Evolutionary conservation across 129 eudicot species (phyloP).

Genomic region (Lactuca sativa): DNA sequence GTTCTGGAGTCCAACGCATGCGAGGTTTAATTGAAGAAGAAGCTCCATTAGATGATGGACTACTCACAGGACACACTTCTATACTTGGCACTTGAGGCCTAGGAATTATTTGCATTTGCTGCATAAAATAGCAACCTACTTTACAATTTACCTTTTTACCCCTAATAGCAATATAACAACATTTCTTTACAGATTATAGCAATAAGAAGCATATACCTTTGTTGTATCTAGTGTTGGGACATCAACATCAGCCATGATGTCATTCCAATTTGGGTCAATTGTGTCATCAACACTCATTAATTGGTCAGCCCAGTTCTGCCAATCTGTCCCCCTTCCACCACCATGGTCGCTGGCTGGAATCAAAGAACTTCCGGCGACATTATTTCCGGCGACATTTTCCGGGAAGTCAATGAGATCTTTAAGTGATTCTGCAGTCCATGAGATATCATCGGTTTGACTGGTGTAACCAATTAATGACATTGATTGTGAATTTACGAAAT

Average conservation of each 20-base stretch:
- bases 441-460: slow-evolving; percentile 34
- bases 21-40: slow-evolving; percentile 50
- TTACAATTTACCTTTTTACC: not conserved
- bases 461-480: slow-evolving; percentile 29
- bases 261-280: slow-evolving; percentile 63
- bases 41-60: slow-evolving; percentile 55
- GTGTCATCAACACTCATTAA: slow-evolving; percentile 55
- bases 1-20: slow-evolving; percentile 99
- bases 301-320: slow-evolving; percentile 69
- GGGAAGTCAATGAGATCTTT: slow-evolving; percentile 52
- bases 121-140: slow-evolving; percentile 8
- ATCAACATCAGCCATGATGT: slow-evolving; percentile 62
- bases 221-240: slow-evolving; percentile 53
- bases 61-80: slow-evolving; percentile 44
- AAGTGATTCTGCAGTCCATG: slow-evolving; percentile 57
- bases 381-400: slow-evolving; percentile 31
- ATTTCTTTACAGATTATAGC: too few species aligned
- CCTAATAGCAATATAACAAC: not conserved
- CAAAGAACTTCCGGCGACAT: slow-evolving; percentile 21
- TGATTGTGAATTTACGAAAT: slow-evolving; percentile 29
- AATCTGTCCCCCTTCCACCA: slow-evolving; percentile 45
- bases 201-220: slow-evolving; percentile 40
- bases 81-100: slow-evolving; percentile 33
- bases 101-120: slow-evolving; percentile 38
- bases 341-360: slow-evolving; percentile 37